Conservation (phyloP, 805 yeast species). For the Metschnikowia gruessii region DNA sequence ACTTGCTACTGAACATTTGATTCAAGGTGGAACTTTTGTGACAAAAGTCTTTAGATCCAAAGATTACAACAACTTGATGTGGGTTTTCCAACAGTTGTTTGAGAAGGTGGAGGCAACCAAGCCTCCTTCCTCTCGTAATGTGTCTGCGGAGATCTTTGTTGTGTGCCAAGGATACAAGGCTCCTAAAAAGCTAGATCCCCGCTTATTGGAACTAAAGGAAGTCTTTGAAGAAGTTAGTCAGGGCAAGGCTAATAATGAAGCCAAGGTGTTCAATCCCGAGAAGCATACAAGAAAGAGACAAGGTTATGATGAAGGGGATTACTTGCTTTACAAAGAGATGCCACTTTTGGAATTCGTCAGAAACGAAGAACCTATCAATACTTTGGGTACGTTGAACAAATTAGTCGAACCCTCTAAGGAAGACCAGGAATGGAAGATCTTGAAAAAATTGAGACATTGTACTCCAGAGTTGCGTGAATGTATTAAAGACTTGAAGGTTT, state of each 20-base stretch:
- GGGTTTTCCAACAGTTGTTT: constrained; percentile 96
- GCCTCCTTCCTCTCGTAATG: constrained; percentile 98
- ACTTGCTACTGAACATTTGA: constrained; percentile 88
- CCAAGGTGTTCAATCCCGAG: constrained; percentile 93
- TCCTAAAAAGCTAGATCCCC: constrained; percentile 91
- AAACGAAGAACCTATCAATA: constrained; percentile 77
- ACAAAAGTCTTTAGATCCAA: constrained; percentile 98
- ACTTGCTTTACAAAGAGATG: constrained; percentile 63
- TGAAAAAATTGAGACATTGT: constrained; percentile 72
- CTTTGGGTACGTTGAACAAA: constrained; percentile 70
- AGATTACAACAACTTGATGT: constrained; percentile 93
- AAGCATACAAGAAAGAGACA: constrained; percentile 85
- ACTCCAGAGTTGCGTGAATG: constrained; percentile 78
- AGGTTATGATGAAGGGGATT: constrained; percentile 96
- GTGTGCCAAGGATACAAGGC: constrained; percentile 96
- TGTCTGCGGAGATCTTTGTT: constrained; percentile 97
- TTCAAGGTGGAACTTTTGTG: constrained; percentile 91
- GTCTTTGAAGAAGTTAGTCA: constrained; percentile 86
- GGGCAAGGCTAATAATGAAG: constrained; percentile 73
- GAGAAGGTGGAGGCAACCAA: constrained; percentile 98
- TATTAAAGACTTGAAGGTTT: constrained; percentile 85
- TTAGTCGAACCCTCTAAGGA: constrained; percentile 54
- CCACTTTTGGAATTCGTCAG: constrained; percentile 78
- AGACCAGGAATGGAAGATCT: constrained; percentile 68
- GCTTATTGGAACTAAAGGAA: constrained; percentile 84